Base-by-base conservation (phyloP, 768 basidiomycete genomes). In the Floccularia luteovirens region DNA sequence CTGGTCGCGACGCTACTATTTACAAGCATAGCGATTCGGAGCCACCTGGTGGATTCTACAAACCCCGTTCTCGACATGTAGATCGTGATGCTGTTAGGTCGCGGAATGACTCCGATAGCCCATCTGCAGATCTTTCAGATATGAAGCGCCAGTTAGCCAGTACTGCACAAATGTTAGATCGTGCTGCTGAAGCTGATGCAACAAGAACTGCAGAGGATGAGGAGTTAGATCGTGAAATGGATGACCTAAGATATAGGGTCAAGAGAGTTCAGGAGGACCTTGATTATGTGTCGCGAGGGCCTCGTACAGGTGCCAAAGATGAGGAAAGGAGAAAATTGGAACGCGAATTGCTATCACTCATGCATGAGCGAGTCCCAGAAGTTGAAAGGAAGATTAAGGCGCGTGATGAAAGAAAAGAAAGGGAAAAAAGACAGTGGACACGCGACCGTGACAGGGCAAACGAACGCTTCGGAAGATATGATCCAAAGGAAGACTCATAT, bases 311-410 rank as follows among this genome's bases (percentile, higher is more conserved):
- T 7, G 71, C 75, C 13, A 86, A 85, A 61, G 91, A 96, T 41
- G 85, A 91, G 47, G 92, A 98, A 54, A 69, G 82, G 40, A 65
- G 94, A 16, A 74, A 79, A 48, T 68, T 96, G 21, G 96, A 99
- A 61, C 72, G 94, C 31, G 91, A 98, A 50, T 66, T 97, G 14
- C 59, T 94, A 41, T 67, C 71, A 33, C 65, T 99, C 38, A 77
- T 88, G 79, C 92, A 98, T 52, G 90, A 94, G 54, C 75, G 83
- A 33, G 69, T 99, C 3, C 96, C 96, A 0, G 89, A 90, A 41
- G 74, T 99, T 5, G 92, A 98, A 61, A 72, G 81, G 48, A 79
- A 77, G 56, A 78, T 96, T 36, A 78, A 88, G 53, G 79, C 79
- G 11, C 61, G 86, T 32, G 88, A 94, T 35, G 80, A 81, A 44